A percentile compares a stretch with the other conserved stretches of the same genome.
Evolutionary conservation across 345 rosid genomes (phyloP).

Genomic region (Corchorus capsularis): DNA sequence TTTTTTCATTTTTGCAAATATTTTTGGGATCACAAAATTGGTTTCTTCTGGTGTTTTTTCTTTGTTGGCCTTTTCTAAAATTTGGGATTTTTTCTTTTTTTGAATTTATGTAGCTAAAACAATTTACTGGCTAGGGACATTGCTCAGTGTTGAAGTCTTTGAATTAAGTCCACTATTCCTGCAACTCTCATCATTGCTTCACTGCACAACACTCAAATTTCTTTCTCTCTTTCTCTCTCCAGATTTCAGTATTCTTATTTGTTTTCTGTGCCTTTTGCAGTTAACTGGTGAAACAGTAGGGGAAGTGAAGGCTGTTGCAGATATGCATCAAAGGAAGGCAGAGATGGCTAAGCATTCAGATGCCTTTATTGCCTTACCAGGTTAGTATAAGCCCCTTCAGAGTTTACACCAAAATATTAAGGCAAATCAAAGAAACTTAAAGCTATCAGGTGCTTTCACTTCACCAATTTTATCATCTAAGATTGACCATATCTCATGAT

Average conservation of each 20-base stretch:
- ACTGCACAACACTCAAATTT: conserved; percentile 42
- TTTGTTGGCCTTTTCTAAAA: conserved; percentile 27
- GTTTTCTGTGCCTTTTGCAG: conserved; percentile 53
- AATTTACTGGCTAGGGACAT: conserved; percentile 26
- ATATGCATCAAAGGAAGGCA: conserved; percentile 99
- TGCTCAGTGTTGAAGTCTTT: conserved; percentile 30
- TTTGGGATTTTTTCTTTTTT: conserved; percentile 11
- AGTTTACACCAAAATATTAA: conserved; percentile 24
- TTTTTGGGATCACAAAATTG: conserved; percentile 20
- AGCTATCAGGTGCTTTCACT: conserved; percentile 26
- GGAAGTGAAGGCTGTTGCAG: conserved; percentile 99
- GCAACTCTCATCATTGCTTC: conserved; percentile 59
- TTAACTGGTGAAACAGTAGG: conserved; percentile 99
- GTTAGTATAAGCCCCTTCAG: conserved; percentile 44
- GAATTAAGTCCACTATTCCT: conserved; percentile 32
- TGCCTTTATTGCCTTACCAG: conserved; percentile 99
- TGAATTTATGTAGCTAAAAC: conserved; percentile 16
- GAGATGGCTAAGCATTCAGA: conserved; percentile 99
- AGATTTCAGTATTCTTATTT: conserved; percentile 19
- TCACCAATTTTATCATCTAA: conserved; percentile 21
- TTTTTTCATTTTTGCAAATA: conserved; percentile 14
- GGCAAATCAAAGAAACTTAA: conserved; percentile 27
- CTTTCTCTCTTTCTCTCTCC: conserved; percentile 15
- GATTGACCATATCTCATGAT: conserved; percentile 18
- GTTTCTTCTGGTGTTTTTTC: conserved; percentile 29